phyloP scores from a whole-genome alignment of 192 early-diverging fungal genomes.

The Coemansia sp. region DNA sequence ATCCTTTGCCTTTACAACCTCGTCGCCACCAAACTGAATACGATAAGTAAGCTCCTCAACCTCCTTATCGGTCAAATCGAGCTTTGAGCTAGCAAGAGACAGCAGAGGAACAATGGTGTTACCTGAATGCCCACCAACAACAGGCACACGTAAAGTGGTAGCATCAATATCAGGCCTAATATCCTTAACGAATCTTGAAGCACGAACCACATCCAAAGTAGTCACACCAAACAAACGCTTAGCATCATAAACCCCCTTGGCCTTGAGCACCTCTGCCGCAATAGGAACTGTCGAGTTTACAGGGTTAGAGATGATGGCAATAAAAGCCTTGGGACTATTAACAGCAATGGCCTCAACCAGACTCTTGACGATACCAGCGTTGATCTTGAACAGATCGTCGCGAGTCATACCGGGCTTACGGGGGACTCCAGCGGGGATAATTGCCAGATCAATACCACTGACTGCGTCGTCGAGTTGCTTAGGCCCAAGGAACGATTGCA shows the following conservation, averaged over 20 bases:
- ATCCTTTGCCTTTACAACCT: constrained; percentile 97
- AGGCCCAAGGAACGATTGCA: constrained; percentile 66
- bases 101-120: constrained; percentile 93
- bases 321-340: constrained; percentile 78
- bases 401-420: constrained; percentile 99
- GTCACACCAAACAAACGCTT: constrained; percentile 90
- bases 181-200: constrained; percentile 84
- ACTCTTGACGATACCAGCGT: constrained; percentile 88
- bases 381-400: constrained; percentile 98
- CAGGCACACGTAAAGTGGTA: constrained; percentile 66
- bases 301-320: constrained; percentile 91
- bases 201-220: constrained; percentile 90
- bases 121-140: constrained; percentile 94
- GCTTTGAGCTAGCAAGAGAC: constrained; percentile 61
- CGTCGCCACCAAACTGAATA: constrained; percentile 98
- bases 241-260: constrained; percentile 83
- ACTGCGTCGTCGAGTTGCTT: constrained; percentile 69
- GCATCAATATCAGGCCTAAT: constrained; percentile 67
- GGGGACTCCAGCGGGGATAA: constrained; percentile 96
- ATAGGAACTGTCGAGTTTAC: constrained; percentile 99
- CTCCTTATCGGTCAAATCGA: constrained; percentile 76
- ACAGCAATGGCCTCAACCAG: constrained; percentile 77
- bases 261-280: constrained; percentile 91
- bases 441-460: constrained; percentile 61
- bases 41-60: constrained; percentile 84